Evolutionary conservation across 495 filamentous ascomycete species (phyloP).

Genomic region (Bathelium albidoporum): DNA sequence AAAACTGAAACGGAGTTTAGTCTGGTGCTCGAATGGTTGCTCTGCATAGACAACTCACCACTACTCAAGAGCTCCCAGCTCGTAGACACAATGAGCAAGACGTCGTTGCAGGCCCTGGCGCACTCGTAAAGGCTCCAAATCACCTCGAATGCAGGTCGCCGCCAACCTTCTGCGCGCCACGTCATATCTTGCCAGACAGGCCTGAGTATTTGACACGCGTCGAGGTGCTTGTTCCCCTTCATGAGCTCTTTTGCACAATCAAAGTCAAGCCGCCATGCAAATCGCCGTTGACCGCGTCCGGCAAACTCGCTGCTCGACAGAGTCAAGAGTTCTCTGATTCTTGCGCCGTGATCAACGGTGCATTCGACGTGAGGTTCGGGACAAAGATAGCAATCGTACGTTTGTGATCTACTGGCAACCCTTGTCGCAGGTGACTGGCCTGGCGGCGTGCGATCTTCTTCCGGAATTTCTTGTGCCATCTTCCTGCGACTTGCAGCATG

Average conservation of each 20-base stretch:
- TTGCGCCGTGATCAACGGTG: conserved; percentile 36
- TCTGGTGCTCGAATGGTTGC: neutral
- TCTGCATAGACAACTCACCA: conserved; percentile 36
- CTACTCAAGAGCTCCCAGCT: conserved; percentile 73
- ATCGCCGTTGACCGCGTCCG: conserved; percentile 49
- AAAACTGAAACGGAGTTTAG: neutral
- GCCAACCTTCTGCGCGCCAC: conserved; percentile 76
- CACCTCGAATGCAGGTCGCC: conserved; percentile 59
- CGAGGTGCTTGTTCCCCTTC: conserved; percentile 48
- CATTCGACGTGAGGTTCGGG: conserved; percentile 64
- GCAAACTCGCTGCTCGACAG: conserved; percentile 59
- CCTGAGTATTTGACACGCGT: conserved; percentile 55
- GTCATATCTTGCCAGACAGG: conserved; percentile 62
- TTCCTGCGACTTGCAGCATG: conserved; percentile 49
- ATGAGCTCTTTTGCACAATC: conserved; percentile 61
- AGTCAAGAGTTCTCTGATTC: conserved; percentile 29
- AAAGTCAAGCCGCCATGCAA: conserved; percentile 57
- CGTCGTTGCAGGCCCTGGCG: conserved; percentile 52
- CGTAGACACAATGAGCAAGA: conserved; percentile 58
- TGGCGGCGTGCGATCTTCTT: conserved; percentile 60
- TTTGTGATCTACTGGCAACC: conserved; percentile 55
- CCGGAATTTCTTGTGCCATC: conserved; percentile 57
- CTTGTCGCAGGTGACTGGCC: conserved; percentile 56
- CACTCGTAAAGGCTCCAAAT: conserved; percentile 65
- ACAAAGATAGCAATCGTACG: conserved; percentile 80